A percentile compares a stretch with the other conserved stretches of the same genome.
phyloP scores from a whole-genome alignment of 768 basidiomycete species.

The Rhizopogon roseolus region DNA sequence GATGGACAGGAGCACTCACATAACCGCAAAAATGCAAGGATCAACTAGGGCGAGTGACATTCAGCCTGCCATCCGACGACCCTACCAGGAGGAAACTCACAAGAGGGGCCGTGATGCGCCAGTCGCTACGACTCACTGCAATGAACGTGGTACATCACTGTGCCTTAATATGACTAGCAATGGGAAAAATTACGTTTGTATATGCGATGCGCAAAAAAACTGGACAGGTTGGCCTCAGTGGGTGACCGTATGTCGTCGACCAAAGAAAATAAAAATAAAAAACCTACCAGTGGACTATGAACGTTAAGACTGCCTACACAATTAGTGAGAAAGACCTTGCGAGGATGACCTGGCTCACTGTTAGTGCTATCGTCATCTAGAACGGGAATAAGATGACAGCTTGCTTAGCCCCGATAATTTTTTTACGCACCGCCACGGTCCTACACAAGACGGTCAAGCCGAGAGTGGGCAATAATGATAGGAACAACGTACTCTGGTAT shows the following conservation, averaged over 20 bases:
- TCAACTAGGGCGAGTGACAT: conserved; percentile 12
- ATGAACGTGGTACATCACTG: background rate
- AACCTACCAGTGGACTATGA: conserved; percentile 47
- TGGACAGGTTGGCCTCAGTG: conserved; percentile 6
- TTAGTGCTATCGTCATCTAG: conserved; percentile 26
- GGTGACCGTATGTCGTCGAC: background rate
- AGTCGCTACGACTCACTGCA: conserved; percentile 22
- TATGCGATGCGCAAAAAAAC: conserved; percentile 38
- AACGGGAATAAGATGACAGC: conserved; percentile 1
- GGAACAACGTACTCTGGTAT: conserved; percentile 37
- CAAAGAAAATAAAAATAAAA: too few relatives aligned
- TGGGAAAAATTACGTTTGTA: conserved; percentile 29
- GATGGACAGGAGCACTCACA: conserved; percentile 15
- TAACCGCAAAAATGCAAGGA: conserved; percentile 25
- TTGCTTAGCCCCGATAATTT: background rate
- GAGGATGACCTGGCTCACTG: conserved; percentile 16
- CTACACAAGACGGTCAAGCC: conserved; percentile 6
- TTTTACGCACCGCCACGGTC: conserved; percentile 21
- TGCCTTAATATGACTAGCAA: background rate
- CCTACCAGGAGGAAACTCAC: conserved; percentile 22
- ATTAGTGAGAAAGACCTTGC: conserved; percentile 4
- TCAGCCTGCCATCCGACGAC: background rate
- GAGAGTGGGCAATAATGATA: background rate
- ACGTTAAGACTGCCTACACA: conserved; percentile 41
- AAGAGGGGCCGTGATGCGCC: conserved; percentile 26